Base-by-base conservation (phyloP, 1,139 yeast genomes). In the Magnusiomyces ingens region DNA sequence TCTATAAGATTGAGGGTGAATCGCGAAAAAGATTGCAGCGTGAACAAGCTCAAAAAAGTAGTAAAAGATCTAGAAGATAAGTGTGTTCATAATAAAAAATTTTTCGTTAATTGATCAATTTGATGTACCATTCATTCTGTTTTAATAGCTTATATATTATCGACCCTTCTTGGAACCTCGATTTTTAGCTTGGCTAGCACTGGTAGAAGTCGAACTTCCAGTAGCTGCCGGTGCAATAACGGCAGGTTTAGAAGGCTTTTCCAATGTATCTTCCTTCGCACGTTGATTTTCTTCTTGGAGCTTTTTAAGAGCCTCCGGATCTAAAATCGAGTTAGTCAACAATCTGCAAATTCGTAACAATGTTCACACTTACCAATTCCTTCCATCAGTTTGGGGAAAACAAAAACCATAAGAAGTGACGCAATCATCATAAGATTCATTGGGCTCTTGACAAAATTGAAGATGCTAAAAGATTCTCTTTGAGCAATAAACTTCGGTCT, bases 401-500 rank as follows among this genome's bases (percentile, higher is more conserved):
- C 62, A 29, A 69, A 62, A 13, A 71, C 72, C 59, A 70, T 56
- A 12, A 58, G 66, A 49, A 72, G 56, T 11, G 72, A 64, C 0
- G 57, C 68, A 21, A 71, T 47, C 32, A 70, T 61, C 61, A 72
- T 56, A 42, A 70, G 58, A 60, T 71, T 70, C 67, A 69, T 69
- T 12, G 74, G 74, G 53, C 65, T 66, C 58, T 64, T 65, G 51
- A 71, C 49, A 64, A 71, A 67, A 32, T 57, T 58, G 29, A 66
- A 48, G 3, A 70, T 53, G 45, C 68, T 66, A 54, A 71, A 71
- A 22, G 61, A 60, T 35, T 67, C 69, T 8, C 74, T 59, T 21
- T 60, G 60, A 19, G 58, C 60, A 22, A 65, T 54, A 42, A 64
- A 62, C 11, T 55, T 48, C 11, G 59, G 55, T 43, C 63, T 52